Conservation (phyloP, 805 yeast species). For the Deakozyma indianensis region DNA sequence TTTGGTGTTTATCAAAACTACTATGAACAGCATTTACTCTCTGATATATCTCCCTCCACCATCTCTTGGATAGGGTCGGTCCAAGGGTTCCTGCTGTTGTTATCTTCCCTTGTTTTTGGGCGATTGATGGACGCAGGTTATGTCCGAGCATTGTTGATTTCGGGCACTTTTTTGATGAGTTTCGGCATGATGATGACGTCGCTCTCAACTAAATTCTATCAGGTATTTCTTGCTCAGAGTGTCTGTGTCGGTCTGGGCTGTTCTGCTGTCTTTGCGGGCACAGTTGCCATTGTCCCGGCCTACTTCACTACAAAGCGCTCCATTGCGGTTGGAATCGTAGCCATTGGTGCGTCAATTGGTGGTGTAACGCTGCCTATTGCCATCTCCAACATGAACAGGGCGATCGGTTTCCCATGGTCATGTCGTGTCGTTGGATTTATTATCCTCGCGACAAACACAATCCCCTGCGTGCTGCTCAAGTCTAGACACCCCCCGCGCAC, state of each 20-base stretch:
- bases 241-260: conserved; percentile 30
- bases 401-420: conserved; percentile 37
- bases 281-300: conserved; percentile 27
- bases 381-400: conserved; percentile 24
- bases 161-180: conserved; percentile 9
- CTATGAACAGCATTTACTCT: conserved; percentile 8
- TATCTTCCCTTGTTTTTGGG: conserved; percentile 14
- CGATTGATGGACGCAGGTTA: conserved; percentile 12
- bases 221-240: conserved; percentile 36
- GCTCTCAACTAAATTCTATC: conserved; percentile 25
- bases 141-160: conserved; percentile 8
- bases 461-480: conserved; percentile 12
- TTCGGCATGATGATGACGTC: conserved; percentile 14
- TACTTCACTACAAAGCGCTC: conserved; percentile 29
- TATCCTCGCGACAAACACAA: conserved; percentile 15
- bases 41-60: conserved; percentile 9
- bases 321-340: conserved; percentile 27
- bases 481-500: conserved; percentile 15
- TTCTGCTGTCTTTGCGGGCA: conserved; percentile 27
- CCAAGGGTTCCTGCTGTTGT: conserved; percentile 12
- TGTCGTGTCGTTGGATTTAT: conserved; percentile 31
- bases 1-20: conserved; percentile 12
- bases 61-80: conserved; percentile 16
- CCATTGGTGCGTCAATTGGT: conserved; percentile 34
- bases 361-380: conserved; percentile 31